phyloP scores from a whole-genome alignment of 805 yeast species.

The Lachancea quebecensis region DNA sequence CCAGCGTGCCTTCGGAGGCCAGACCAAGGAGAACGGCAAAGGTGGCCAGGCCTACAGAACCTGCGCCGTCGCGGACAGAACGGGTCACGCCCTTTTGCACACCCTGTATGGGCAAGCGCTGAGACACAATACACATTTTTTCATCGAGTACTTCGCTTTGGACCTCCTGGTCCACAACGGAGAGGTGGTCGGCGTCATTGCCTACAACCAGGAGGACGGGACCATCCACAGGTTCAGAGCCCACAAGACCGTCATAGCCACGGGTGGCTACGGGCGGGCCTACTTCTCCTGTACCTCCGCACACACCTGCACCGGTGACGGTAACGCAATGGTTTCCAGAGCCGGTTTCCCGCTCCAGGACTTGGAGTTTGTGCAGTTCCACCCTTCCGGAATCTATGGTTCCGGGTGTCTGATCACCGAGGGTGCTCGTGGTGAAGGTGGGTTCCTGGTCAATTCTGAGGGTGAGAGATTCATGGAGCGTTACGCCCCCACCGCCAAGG shows the following conservation, averaged over 20 bases:
- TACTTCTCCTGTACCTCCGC: constrained; percentile 99
- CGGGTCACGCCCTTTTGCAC: constrained; percentile 96
- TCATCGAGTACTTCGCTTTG: constrained; percentile 94
- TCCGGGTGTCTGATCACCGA: constrained; percentile 98
- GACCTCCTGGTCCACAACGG: constrained; percentile 93
- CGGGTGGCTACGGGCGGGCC: constrained; percentile 98
- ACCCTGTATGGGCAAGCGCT: constrained; percentile 94
- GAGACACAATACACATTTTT: constrained; percentile 95
- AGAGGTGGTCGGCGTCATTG: constrained; percentile 92
- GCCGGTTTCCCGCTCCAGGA: constrained; percentile 98
- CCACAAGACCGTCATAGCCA: constrained; percentile 92
- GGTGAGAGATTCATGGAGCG: constrained; percentile 99
- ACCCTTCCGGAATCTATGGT: constrained; percentile 98
- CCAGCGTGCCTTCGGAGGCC: constrained; percentile 99
- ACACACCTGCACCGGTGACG: constrained; percentile 99
- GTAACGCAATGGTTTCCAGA: constrained; percentile 95
- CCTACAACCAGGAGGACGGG: constrained; percentile 98
- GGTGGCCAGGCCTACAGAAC: constrained; percentile 99
- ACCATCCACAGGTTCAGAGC: constrained; percentile 96
- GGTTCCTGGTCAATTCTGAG: constrained; percentile 88
- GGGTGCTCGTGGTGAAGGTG: constrained; percentile 99
- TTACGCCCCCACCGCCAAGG: constrained; percentile 98
- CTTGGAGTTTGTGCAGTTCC: constrained; percentile 96
- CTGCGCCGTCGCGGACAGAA: constrained; percentile 98
- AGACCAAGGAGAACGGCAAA: constrained; percentile 88